Percentiles rank a stretch among this genome's conserved stretches.
Evolutionary conservation across 805 yeast species (phyloP).

Genomic region (Wickerhamomyces queroliae): DNA sequence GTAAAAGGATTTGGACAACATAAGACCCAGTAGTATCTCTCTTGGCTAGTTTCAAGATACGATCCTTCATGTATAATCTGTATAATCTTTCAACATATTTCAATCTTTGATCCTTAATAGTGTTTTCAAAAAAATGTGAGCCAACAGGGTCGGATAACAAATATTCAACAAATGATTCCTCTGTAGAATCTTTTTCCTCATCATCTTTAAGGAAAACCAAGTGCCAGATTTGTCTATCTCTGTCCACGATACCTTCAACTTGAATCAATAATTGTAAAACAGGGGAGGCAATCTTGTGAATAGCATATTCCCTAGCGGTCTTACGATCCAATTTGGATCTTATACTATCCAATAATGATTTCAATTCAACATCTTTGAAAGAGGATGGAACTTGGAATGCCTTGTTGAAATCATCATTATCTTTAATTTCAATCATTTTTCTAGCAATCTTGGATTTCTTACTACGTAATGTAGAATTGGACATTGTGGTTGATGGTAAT

Average conservation of each 20-base stretch:
- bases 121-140: constrained; percentile 79
- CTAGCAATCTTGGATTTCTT: constrained; percentile 85
- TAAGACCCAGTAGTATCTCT: constrained; percentile 83
- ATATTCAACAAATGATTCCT: constrained; percentile 79
- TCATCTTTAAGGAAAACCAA: constrained; percentile 46
- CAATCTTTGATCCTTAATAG: constrained; percentile 57
- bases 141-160: constrained; percentile 87
- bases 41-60: constrained; percentile 67
- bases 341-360: constrained; percentile 39
- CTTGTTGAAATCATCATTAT: constrained; percentile 62
- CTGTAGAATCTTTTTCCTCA: constrained; percentile 49
- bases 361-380: constrained; percentile 57
- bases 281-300: constrained; percentile 82
- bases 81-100: constrained; percentile 69
- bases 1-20: constrained; percentile 67
- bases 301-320: constrained; percentile 64
- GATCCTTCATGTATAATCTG: constrained; percentile 62
- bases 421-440: constrained; percentile 85
- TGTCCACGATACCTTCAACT: constrained; percentile 75
- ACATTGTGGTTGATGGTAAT: constrained; percentile 64
- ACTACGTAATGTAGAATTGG: constrained; percentile 71
- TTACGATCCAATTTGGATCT: constrained; percentile 31
- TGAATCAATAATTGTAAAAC: constrained; percentile 74
- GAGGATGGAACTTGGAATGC: constrained; percentile 66
- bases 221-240: constrained; percentile 68